phyloP scores from a whole-genome alignment of 148 eudicot genomes.

The Fagopyrum tataricum region DNA sequence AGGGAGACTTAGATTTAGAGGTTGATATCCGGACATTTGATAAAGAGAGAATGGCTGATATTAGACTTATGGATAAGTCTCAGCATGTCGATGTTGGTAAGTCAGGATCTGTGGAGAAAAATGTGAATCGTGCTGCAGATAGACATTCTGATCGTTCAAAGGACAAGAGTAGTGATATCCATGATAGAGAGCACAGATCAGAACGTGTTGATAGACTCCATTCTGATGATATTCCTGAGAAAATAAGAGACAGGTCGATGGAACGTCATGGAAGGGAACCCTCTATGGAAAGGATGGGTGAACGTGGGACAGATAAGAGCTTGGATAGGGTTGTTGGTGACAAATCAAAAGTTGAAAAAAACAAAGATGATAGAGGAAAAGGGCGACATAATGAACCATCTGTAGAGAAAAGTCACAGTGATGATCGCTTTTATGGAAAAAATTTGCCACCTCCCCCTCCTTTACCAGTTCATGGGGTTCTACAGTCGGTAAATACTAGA shows the following conservation, averaged over 20 bases:
- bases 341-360: constrained; percentile 66
- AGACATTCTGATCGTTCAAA: constrained; percentile 54
- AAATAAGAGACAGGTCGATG: constrained; percentile 69
- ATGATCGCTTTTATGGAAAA: constrained; percentile 77
- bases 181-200: constrained; percentile 63
- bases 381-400: constrained; percentile 53
- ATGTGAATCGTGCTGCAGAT: constrained; percentile 35
- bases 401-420: constrained; percentile 54
- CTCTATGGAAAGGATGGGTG: constrained; percentile 63
- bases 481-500: constrained; percentile 66
- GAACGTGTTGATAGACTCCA: constrained; percentile 71
- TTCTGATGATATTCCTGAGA: constrained; percentile 60
- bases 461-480: constrained; percentile 79
- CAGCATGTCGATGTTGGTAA: constrained; percentile 41
- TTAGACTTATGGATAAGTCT: constrained; percentile 39
- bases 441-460: constrained; percentile 98
- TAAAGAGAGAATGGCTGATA: constrained; percentile 47
- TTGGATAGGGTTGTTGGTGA: constrained; percentile 54
- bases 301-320: constrained; percentile 58
- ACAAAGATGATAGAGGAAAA: constrained; percentile 76
- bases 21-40: constrained; percentile 52
- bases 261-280: constrained; percentile 87
- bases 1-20: constrained; percentile 62
- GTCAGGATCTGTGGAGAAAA: constrained; percentile 48
- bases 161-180: constrained; percentile 66